Evolutionary conservation across 495 filamentous ascomycete genomes (phyloP), one percentile per base, ranked within the genome.

Genomic region (Filosporella fistucella): DNA sequence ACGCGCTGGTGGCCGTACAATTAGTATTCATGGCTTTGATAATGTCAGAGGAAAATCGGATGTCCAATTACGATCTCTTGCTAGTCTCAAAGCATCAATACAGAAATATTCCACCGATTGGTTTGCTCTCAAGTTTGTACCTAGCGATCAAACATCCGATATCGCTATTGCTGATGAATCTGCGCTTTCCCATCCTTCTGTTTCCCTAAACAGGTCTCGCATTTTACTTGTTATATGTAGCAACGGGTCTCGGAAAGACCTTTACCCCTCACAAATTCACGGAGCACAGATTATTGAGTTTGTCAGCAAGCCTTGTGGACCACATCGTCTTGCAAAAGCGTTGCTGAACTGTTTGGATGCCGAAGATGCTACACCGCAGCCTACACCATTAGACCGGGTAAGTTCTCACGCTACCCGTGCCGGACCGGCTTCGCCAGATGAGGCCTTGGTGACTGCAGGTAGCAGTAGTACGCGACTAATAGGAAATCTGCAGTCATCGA

Each of bases 81-180:
- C 38, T 7, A 37, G 32, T 16, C n/a, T 67, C 18, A 63, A 59
- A 34, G 52, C 54, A 17, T 66, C 63, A 8, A 47, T 71, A 12
- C 57, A 63, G 33, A 61, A 52, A 44, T 64, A 66, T 24, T 51
- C 61, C 23, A 61, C 40, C 0, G 53, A 68, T 12, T 70, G 66
- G 60, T 68, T 71, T 37, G 59, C 55, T 7, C 63, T 71, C 55
- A 54, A 54, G 8, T 7, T 51, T 20, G 16, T 41, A 6, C 21
- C 45, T n/a, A 43, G 18, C 13, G 30, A 42, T 23, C 20, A 38
- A 21, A 23, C 7, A 4, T 2, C 45, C 4, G 38, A 54, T 29
- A 47, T 54, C 22, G 26, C 45, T 8, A 48, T 54, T 20, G 36
- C 26, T 10, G 51, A 48, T 21, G 44, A 54, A 30, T 42, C 44